Percentiles rank a stretch among this genome's conserved stretches.
phyloP scores from a whole-genome alignment of 2,329 filamentous ascomycete species.

The Fonsecaea pedrosoi region DNA sequence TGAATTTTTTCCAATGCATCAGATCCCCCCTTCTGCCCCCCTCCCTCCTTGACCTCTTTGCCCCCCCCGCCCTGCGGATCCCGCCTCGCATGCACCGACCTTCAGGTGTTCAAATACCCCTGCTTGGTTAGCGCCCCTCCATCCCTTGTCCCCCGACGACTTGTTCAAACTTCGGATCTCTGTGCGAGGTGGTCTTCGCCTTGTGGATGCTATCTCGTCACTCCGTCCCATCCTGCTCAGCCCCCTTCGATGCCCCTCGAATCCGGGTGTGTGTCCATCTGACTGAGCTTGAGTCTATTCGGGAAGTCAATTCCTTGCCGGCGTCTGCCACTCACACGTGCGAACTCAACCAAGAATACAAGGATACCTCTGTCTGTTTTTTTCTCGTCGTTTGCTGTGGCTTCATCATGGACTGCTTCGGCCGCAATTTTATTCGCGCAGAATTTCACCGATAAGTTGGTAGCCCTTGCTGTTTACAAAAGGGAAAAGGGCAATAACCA shows the following conservation, averaged over 20 bases:
- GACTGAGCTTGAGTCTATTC: conserved; percentile 7
- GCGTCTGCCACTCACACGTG: conserved; percentile 4
- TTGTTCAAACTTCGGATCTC: conserved; percentile 7
- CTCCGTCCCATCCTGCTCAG: not conserved
- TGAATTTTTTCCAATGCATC: not conserved
- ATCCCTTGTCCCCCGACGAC: conserved; percentile 6
- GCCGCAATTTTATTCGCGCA: not conserved
- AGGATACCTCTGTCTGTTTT: conserved; percentile 2
- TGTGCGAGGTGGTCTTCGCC: not conserved
- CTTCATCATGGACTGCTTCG: not conserved
- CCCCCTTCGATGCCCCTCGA: not conserved
- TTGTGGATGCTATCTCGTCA: not conserved
- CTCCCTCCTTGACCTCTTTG: no score
- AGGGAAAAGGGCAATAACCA: no score
- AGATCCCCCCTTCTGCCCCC: not conserved
- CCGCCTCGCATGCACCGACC: not conserved
- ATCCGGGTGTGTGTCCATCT: conserved; percentile 4
- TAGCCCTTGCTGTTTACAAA: not conserved
- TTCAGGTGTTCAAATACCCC: not conserved
- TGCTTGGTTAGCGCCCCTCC: not conserved
- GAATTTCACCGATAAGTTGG: not conserved
- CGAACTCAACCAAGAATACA: conserved; percentile 1
- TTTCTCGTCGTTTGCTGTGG: not conserved
- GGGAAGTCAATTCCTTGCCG: conserved; percentile 4
- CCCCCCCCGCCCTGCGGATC: not conserved